phyloP scores from a whole-genome alignment of 495 filamentous ascomycete species.

The Tetracladium setigerum region DNA sequence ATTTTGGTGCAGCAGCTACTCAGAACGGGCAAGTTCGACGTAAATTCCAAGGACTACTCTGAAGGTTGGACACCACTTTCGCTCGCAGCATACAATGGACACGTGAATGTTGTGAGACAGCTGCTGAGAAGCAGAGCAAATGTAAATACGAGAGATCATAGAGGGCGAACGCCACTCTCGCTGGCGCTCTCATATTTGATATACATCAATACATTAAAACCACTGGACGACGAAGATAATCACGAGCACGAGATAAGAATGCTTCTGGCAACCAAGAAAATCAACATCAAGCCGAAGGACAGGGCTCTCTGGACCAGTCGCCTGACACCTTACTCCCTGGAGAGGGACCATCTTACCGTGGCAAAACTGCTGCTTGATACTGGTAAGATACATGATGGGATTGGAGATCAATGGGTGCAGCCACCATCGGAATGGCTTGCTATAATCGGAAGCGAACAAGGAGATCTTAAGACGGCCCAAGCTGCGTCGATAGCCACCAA shows the following conservation, averaged over 20 bases:
- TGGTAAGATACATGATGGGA: background rate
- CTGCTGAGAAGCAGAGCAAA: background rate
- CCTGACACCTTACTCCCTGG: background rate
- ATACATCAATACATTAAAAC: no score
- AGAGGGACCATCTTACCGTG: background rate
- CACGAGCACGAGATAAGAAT: background rate
- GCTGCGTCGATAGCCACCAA: no score
- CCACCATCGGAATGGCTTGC: no score
- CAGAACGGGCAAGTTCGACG: slow-evolving; percentile 10
- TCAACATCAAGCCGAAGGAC: background rate
- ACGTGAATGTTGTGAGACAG: background rate
- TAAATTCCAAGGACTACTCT: slow-evolving; percentile 1
- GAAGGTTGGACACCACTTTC: slow-evolving; percentile 2
- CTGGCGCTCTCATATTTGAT: background rate
- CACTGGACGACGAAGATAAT: no score
- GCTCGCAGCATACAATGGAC: background rate
- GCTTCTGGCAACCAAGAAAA: background rate
- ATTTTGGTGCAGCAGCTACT: slow-evolving; percentile 21
- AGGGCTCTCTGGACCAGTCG: background rate
- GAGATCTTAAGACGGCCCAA: no score
- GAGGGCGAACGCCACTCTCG: background rate
- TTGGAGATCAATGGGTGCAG: no score
- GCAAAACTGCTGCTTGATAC: slow-evolving; percentile 4
- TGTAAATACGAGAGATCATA: background rate
- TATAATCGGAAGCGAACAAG: no score